Evolutionary conservation across 768 basidiomycete genomes (phyloP).

Genomic region (Rhodocollybia butyracea): DNA sequence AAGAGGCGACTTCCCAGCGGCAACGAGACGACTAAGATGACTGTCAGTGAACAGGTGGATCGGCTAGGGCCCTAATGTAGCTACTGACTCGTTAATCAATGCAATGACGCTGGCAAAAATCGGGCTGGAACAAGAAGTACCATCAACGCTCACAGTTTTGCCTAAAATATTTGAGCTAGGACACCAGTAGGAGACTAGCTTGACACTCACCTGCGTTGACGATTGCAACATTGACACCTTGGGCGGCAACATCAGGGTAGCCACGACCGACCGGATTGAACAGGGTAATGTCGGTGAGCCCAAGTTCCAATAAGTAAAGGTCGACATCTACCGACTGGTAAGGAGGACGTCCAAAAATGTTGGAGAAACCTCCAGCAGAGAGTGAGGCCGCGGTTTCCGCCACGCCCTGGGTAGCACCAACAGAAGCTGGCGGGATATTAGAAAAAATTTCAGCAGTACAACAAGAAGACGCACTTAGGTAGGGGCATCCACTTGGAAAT

Average conservation of each 20-base stretch:
- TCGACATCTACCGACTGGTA: conserved; percentile 23
- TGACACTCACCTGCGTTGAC: conserved; percentile 16
- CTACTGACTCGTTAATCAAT: conserved; percentile 46
- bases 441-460: not conserved
- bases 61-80: too few species aligned
- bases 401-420: too few species aligned
- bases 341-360: conserved; percentile 27
- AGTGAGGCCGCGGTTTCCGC: conserved; percentile 40
- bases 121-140: conserved; percentile 48
- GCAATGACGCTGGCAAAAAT: conserved; percentile 44
- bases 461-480: conserved; percentile 8
- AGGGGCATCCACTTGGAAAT: conserved; percentile 51
- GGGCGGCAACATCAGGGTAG: conserved; percentile 46
- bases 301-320: conserved; percentile 42
- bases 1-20: conserved; percentile 26
- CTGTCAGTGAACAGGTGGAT: too few species aligned
- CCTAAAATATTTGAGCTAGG: conserved; percentile 18
- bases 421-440: conserved; percentile 1
- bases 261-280: conserved; percentile 13
- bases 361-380: conserved; percentile 53
- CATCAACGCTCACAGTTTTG: conserved; percentile 26
- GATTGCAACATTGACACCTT: conserved; percentile 22
- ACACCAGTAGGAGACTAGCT: not conserved
- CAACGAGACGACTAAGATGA: conserved; percentile 33
- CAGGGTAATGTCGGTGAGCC: conserved; percentile 30